A percentile compares a stretch with the other conserved stretches of the same genome.
Conservation (phyloP, 1,284 basidiomycete genomes). For the Hymenochaete sp. region DNA sequence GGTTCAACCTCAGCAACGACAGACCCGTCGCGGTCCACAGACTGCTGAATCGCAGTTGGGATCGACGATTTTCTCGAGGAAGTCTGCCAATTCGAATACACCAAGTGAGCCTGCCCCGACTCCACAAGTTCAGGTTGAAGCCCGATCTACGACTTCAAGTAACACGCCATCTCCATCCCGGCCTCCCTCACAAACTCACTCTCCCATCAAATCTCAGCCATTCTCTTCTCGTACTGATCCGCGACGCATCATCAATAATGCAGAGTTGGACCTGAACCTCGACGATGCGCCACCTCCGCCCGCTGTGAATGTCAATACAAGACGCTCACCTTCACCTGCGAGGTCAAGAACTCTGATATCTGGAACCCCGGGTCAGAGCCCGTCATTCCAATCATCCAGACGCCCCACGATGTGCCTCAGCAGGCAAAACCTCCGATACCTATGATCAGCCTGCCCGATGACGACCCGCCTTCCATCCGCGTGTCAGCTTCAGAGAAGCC, state of each 20-base stretch:
- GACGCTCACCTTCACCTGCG: conserved; percentile 30
- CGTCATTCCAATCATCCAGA: conserved; percentile 12
- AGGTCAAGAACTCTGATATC: conserved; percentile 21
- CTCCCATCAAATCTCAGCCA: too few relatives aligned
- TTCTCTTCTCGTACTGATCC: too few relatives aligned
- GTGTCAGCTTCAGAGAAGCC: too few relatives aligned
- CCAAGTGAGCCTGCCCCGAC: background rate
- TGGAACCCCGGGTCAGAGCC: conserved; percentile 22
- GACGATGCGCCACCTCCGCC: conserved; percentile 45
- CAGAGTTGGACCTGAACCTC: conserved; percentile 31
- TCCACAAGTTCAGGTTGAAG: background rate
- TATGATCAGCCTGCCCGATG: conserved; percentile 28
- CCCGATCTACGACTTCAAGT: too few relatives aligned
- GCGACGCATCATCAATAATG: background rate
- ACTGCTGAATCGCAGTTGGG: background rate
- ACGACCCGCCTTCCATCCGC: conserved; percentile 1
- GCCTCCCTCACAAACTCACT: conserved; percentile 10
- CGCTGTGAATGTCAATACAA: conserved; percentile 20
- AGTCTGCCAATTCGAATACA: too few relatives aligned
- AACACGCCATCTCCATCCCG: conserved; percentile 13
- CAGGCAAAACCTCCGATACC: conserved; percentile 19
- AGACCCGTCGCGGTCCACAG: background rate
- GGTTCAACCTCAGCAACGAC: background rate
- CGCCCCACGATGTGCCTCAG: conserved; percentile 8
- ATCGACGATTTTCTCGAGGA: too few relatives aligned